Evolutionary conservation across 1,284 basidiomycete species (phyloP).

Genomic region (Microbotryomycetes sp.): DNA sequence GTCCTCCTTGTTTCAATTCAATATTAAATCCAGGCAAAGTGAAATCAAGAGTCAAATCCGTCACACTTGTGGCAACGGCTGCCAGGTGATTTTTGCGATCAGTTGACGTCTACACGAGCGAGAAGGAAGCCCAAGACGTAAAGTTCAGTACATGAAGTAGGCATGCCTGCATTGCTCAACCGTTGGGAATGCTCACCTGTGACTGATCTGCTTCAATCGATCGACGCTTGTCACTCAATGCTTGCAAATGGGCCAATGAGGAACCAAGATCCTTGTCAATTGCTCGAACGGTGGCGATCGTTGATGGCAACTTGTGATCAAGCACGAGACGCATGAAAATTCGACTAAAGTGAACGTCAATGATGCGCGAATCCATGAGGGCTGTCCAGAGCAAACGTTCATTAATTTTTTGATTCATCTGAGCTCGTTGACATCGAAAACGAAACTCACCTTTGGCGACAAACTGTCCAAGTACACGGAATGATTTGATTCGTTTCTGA

Average conservation of each 20-base stretch:
- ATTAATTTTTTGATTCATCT: too few relatives aligned
- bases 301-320: conserved; percentile 74
- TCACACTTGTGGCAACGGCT: conserved; percentile 50
- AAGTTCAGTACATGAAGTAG: conserved; percentile 39
- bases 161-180: conserved; percentile 44
- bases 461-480: conserved; percentile 89
- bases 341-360: conserved; percentile 90
- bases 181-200: conserved; percentile 29
- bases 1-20: conserved; percentile 72
- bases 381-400: conserved; percentile 45
- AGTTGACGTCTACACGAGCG: too few relatives aligned
- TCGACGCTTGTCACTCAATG: conserved; percentile 45
- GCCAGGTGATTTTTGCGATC: conserved; percentile 38
- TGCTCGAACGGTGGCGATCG: conserved; percentile 69
- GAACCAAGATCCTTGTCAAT: conserved; percentile 79
- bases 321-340: conserved; percentile 83
- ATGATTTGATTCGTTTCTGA: conserved; percentile 57
- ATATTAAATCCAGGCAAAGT: conserved; percentile 87
- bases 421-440: neutral
- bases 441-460: conserved; percentile 62
- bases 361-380: conserved; percentile 92
- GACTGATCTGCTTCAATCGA: conserved; percentile 44
- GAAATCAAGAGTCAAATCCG: conserved; percentile 88
- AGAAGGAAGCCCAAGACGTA: too few relatives aligned
- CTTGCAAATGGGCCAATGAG: conserved; percentile 73